Evolutionary conservation across 495 filamentous ascomycete genomes (phyloP).

Genomic region (Talaromyces nanjingensis): DNA sequence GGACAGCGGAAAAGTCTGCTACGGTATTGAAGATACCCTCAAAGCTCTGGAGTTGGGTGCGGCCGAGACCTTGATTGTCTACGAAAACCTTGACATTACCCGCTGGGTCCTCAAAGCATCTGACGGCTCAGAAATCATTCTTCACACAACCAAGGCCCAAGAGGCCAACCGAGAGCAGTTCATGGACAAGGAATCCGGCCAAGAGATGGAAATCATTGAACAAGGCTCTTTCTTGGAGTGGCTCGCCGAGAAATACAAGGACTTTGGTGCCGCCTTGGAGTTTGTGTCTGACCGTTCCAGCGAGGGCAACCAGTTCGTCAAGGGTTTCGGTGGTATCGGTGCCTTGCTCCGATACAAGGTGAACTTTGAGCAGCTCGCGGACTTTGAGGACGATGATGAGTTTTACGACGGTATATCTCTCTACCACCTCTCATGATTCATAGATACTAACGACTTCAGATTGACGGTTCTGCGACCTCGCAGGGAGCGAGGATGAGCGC

Average conservation of each 20-base stretch:
- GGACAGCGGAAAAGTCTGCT: slow-evolving; percentile 92
- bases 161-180: slow-evolving; percentile 76
- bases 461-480: slow-evolving; percentile 94
- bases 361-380: slow-evolving; percentile 98
- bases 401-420: slow-evolving; percentile 77
- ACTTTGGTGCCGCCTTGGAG: slow-evolving; percentile 93
- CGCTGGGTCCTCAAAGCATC: slow-evolving; percentile 82
- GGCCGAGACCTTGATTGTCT: slow-evolving; percentile 92
- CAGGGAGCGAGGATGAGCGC: slow-evolving; percentile 75
- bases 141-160: slow-evolving; percentile 85
- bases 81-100: slow-evolving; percentile 90
- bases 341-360: slow-evolving; percentile 98
- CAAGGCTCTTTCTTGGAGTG: slow-evolving; percentile 92
- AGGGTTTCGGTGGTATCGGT: slow-evolving; percentile 97
- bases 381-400: slow-evolving; percentile 93
- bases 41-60: slow-evolving; percentile 96
- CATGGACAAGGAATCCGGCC: slow-evolving; percentile 87
- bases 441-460: slow-evolving; percentile 34
- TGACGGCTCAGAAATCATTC: slow-evolving; percentile 58
- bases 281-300: slow-evolving; percentile 95
- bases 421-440: too few species aligned
- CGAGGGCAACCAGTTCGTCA: slow-evolving; percentile 99
- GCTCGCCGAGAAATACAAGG: slow-evolving; percentile 96
- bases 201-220: slow-evolving; percentile 89
- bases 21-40: slow-evolving; percentile 94